Base-by-base conservation (phyloP, 2,329 filamentous ascomycete genomes). In the Aspergillus sp. region DNA sequence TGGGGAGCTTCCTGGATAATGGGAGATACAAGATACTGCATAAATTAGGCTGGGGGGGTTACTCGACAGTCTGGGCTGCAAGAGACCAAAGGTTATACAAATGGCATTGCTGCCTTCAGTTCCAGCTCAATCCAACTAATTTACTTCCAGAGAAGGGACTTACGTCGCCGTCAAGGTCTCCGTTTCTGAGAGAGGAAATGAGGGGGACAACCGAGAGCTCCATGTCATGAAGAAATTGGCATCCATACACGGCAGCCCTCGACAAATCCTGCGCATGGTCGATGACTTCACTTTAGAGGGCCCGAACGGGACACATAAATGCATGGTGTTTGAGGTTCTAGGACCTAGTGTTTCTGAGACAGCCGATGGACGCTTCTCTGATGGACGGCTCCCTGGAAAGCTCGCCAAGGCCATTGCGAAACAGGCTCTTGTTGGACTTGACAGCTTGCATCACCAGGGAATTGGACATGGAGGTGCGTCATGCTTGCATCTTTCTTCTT, bases 221-320 rank as follows among this genome's bases (percentile, higher is more conserved):
- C 34, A 55, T 33, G 45, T 41, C 5, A 40, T 58, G 44, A 51
- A 51, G 28, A 28, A 47, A 29, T 9, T 57, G 19, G 19, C 45
- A 42, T 53, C 54, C 36, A n/a, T 29, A 39, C 35, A 56, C 9
- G 38, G 52, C 28, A 52, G 50, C 19, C 48, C 42, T 12, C 49
- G 48, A 35, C 52, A 72, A 57, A 33, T 71, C 8, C 62, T 69
- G 36, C 58, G 50, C 28, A 36, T 72, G 26, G 48, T 67, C 26
- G 64, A 72, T 50, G 27, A 58, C 12, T 74, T 75, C 34, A 36
- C 64, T 5, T 43, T 69, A 41, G 38, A 53, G 2, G 71, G 73
- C 7, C 71, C 70, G 5, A 76, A 76, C 55, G 71, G 73, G 7
- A 58, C 32, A 2, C 72, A 76, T 50, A 51, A 60, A 10, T 76